Evolutionary conservation across 163 green algal genomes (phyloP).

Genomic region (Coccomyxa subellipsoidea): DNA sequence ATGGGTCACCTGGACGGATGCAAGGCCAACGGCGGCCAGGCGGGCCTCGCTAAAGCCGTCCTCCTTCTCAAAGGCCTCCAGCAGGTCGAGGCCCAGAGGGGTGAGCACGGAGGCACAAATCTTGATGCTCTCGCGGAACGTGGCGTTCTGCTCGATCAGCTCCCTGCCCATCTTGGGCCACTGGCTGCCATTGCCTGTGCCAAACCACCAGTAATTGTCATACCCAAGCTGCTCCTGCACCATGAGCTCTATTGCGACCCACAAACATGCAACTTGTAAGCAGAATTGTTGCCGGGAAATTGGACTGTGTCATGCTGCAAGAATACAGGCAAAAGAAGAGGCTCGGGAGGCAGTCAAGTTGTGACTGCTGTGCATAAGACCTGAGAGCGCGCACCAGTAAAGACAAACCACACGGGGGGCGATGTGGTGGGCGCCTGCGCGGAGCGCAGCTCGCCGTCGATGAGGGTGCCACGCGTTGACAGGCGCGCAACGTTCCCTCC

Average conservation of each 20-base stretch:
- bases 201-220: no score
- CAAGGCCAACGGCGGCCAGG: neutral
- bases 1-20: neutral
- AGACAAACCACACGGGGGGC: conserved; percentile 17
- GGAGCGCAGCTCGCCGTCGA: conserved; percentile 8
- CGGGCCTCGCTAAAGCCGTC: neutral
- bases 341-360: no score
- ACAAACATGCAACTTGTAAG: no score
- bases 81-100: conserved; percentile 3
- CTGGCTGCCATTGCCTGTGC: conserved; percentile 20
- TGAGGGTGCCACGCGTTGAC: conserved; percentile 7
- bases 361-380: no score
- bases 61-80: conserved; percentile 2
- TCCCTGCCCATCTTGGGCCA: conserved; percentile 9
- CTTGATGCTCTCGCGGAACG: neutral
- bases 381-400: neutral
- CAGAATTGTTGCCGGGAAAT: no score
- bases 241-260: no score
- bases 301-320: no score
- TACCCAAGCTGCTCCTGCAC: no score
- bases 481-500: neutral
- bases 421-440: neutral
- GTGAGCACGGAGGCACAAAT: neutral
- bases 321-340: no score
- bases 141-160: conserved; percentile 5